Conservation (phyloP, 2,329 filamentous ascomycete species). For the Epichloe sylvatica region DNA sequence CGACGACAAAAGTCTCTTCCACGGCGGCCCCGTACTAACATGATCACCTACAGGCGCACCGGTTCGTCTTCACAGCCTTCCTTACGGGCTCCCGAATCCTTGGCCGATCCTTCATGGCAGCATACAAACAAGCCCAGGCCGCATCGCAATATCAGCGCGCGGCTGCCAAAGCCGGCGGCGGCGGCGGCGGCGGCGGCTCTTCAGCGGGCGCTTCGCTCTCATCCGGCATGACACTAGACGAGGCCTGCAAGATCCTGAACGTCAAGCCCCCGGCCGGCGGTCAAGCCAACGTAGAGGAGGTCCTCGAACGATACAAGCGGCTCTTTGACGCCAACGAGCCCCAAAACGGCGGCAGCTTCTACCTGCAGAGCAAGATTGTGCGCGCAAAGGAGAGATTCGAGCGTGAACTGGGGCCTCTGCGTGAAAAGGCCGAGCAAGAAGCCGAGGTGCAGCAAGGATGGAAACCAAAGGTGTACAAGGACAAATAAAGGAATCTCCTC, state of each 20-base stretch:
- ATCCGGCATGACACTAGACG: constrained; percentile 77
- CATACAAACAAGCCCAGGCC: constrained; percentile 88
- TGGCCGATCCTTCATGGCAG: constrained; percentile 82
- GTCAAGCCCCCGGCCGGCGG: constrained; percentile 75
- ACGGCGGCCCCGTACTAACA: constrained; percentile 7
- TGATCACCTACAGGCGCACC: constrained; percentile 59
- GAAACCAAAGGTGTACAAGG: constrained; percentile 92
- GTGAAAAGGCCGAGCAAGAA: constrained; percentile 58
- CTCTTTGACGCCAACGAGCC: constrained; percentile 92
- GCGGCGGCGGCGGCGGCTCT: constrained; percentile 41
- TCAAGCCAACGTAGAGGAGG: constrained; percentile 61
- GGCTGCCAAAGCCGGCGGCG: constrained; percentile 46
- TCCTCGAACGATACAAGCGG: constrained; percentile 81
- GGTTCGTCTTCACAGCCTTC: constrained; percentile 77
- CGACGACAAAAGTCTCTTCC: too few relatives aligned
- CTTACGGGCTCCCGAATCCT: constrained; percentile 82
- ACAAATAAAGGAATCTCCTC: constrained; percentile 39
- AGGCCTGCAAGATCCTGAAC: constrained; percentile 95
- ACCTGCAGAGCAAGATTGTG: constrained; percentile 92
- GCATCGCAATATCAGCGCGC: constrained; percentile 69
- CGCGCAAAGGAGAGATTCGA: constrained; percentile 86
- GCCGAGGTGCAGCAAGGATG: constrained; percentile 73
- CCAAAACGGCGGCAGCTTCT: constrained; percentile 92
- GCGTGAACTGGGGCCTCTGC: constrained; percentile 60
- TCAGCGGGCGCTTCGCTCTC: constrained; percentile 39